Conservation (phyloP, 352 stramenopile species). For the Ophiocytium majus region DNA sequence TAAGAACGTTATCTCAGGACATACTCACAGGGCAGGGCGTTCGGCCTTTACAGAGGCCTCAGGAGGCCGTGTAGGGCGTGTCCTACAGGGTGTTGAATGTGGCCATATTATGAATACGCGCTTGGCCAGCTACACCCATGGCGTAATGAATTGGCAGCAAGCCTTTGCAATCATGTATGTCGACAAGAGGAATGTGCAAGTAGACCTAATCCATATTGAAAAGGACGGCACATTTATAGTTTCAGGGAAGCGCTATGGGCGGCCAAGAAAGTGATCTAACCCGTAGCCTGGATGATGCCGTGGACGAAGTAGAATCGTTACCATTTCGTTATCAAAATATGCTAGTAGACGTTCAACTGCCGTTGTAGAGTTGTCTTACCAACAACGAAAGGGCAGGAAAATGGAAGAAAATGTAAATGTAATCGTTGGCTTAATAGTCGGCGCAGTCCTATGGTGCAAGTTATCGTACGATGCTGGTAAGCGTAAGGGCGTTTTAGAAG, state of each 20-base stretch:
- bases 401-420: constrained; percentile 2
- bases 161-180: constrained; percentile 15
- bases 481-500: not conserved
- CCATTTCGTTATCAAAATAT: constrained; percentile 18
- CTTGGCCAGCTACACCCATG: not conserved
- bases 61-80: constrained; percentile 9
- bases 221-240: constrained; percentile 17
- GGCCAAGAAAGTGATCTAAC: not conserved
- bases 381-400: not conserved
- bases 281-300: not conserved
- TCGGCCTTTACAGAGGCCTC: constrained; percentile 8
- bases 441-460: not conserved
- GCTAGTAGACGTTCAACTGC: not conserved
- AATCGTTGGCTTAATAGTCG: not conserved
- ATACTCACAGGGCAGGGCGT: constrained; percentile 6
- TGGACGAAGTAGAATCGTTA: constrained; percentile 13
- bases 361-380: not conserved
- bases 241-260: constrained; percentile 10
- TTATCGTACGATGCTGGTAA: not conserved
- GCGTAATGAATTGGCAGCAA: not conserved
- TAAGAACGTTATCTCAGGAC: constrained; percentile 4
- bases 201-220: not conserved
- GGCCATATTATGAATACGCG: not conserved
- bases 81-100: constrained; percentile 2
- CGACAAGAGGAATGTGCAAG: not conserved